Percentiles rank a stretch among this genome's conserved stretches.
phyloP scores from a whole-genome alignment of 371 early-diverging fungal species.

The Lichtheimia hyalospora region DNA sequence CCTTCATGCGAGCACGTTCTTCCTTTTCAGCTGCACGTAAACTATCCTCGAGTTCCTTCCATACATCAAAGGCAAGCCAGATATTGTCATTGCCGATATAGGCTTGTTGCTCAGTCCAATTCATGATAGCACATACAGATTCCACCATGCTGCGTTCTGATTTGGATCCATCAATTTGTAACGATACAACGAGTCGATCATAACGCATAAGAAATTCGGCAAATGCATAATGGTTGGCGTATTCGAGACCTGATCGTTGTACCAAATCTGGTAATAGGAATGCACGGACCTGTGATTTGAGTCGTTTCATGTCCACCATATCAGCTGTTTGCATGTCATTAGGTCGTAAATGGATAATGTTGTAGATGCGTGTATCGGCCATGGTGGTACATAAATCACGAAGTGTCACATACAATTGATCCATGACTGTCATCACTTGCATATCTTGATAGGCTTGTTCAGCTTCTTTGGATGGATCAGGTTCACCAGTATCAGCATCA shows the following conservation, averaged over 20 bases:
- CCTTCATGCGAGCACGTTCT: slow-evolving; percentile 57
- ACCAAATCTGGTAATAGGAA: slow-evolving; percentile 66
- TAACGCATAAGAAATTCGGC: slow-evolving; percentile 70
- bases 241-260: slow-evolving; percentile 52
- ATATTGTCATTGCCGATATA: slow-evolving; percentile 63
- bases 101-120: slow-evolving; percentile 42
- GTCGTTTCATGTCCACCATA: slow-evolving; percentile 52
- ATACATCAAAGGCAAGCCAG: slow-evolving; percentile 70
- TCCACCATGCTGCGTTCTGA: slow-evolving; percentile 42
- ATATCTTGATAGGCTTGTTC: slow-evolving; percentile 51
- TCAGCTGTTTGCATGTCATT: slow-evolving; percentile 67
- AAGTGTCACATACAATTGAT: slow-evolving; percentile 66
- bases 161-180: slow-evolving; percentile 43
- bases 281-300: slow-evolving; percentile 68
- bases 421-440: slow-evolving; percentile 64
- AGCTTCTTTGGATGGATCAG: slow-evolving; percentile 33
- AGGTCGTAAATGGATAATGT: slow-evolving; percentile 80
- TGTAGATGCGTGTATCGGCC: slow-evolving; percentile 84
- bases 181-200: slow-evolving; percentile 27
- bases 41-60: slow-evolving; percentile 80
- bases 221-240: slow-evolving; percentile 62
- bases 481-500: slow-evolving; percentile 18
- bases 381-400: slow-evolving; percentile 70
- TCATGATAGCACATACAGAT: slow-evolving; percentile 44
- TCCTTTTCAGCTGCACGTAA: slow-evolving; percentile 75